phyloP scores from a whole-genome alignment of 1,284 basidiomycete genomes.

The Austroboletus novae-zelandiae region DNA sequence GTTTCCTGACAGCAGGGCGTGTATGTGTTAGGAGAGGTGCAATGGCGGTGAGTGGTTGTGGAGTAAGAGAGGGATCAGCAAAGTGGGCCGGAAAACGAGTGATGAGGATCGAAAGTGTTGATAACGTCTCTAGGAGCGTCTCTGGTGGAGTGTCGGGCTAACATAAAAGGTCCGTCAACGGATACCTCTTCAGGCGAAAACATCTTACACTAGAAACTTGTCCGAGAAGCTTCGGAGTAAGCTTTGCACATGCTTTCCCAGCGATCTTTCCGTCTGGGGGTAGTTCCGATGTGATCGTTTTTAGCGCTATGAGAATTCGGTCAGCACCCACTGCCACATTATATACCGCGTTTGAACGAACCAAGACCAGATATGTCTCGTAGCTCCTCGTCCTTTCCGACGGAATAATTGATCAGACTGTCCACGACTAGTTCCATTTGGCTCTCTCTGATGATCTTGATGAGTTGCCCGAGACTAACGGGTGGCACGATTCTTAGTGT shows the following conservation, averaged over 20 bases:
- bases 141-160: slow-evolving; percentile 76
- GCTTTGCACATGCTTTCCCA: slow-evolving; percentile 75
- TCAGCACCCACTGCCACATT: neutral
- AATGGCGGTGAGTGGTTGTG: slow-evolving; percentile 69
- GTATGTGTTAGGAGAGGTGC: slow-evolving; percentile 74
- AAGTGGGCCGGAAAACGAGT: slow-evolving; percentile 78
- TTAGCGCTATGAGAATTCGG: slow-evolving; percentile 63
- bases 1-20: slow-evolving; percentile 85
- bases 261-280: slow-evolving; percentile 79
- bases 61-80: slow-evolving; percentile 49
- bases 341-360: slow-evolving; percentile 36
- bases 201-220: slow-evolving; percentile 72
- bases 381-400: slow-evolving; percentile 84
- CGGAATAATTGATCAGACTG: slow-evolving; percentile 81
- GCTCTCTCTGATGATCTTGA: slow-evolving; percentile 80
- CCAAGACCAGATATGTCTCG: slow-evolving; percentile 93
- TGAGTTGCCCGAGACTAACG: slow-evolving; percentile 75
- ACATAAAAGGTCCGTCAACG: slow-evolving; percentile 16
- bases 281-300: slow-evolving; percentile 91
- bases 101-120: slow-evolving; percentile 90
- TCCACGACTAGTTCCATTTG: slow-evolving; percentile 88
- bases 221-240: slow-evolving; percentile 80
- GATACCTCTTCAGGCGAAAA: neutral
- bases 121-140: slow-evolving; percentile 83
- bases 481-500: slow-evolving; percentile 5